Base-by-base conservation (phyloP, 441 rosid genomes). In the Gossypium schwendimanii region DNA sequence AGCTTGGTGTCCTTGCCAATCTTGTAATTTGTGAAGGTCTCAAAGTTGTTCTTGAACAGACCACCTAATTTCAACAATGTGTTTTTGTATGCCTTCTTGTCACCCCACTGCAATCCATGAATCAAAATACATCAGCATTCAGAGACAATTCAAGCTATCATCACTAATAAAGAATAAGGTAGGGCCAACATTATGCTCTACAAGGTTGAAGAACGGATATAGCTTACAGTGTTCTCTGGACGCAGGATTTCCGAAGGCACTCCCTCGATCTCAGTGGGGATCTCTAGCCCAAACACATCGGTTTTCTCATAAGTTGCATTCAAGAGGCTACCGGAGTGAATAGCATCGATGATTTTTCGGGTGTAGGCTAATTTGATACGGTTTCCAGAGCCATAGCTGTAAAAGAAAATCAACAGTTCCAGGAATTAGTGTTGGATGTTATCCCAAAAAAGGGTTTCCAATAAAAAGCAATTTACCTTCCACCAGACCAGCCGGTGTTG, bases 401-500 rank as follows among this genome's bases (percentile, higher is more conserved):
- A 72, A 15, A 11, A n/a, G 39, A 55, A 3, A 8, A 66, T 74
- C 58, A 67, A 10, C 18, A 44, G 31, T 50, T 15, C 41, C 58
- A 1, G 15, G 57, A 55, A 24, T 3, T 33, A n/a, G n/a, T 24
- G 71, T 66, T 45, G 18, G 7, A 39, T 33, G 20, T 21, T n/a
- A 41, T 21, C 41, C 53, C 20, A 23, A 23, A 18, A 47, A 23
- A 9, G 31, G 31, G 31, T 24, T 57, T 57, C 7, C 61, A 47
- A 45, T 45, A 8, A 47, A 5, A 10, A 45, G 36, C 3, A 8
- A 57, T 66, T 49, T 88, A 93, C 98, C 98, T 89, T 81, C 98
- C 98, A 72, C 91, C 96, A 0, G 97, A 92, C 98, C 98, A 94
- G 75, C 98, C 98, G 1, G 98, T 94, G 86, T 94, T 94, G 66